Percentiles rank a stretch among this genome's conserved stretches.
These are phyloP conservation scores for Pogostemon cablin DNA, from an alignment of 257 asterid genomes.

Conservation along the genomic window DNA sequence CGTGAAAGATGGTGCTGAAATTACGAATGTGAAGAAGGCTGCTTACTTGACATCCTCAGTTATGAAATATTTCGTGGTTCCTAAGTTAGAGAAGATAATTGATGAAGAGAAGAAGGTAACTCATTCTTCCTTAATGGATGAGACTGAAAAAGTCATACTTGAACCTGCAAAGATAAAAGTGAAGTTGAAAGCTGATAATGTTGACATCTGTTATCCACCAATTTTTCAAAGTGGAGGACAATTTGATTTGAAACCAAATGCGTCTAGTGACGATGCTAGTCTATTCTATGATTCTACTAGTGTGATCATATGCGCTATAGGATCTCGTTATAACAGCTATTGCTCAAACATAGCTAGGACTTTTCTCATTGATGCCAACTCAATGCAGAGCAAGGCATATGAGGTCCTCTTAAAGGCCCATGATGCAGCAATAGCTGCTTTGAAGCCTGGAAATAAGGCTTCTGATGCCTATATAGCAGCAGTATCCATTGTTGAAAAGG, in stretches of 20 bases:
- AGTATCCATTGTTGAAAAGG: slow-evolving; percentile 47
- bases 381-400: slow-evolving; percentile 55
- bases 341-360: slow-evolving; percentile 68
- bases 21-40: slow-evolving; percentile 53
- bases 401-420: slow-evolving; percentile 63
- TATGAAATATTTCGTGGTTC: slow-evolving; percentile 59
- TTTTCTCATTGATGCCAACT: slow-evolving; percentile 50
- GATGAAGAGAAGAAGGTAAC: slow-evolving; percentile 65
- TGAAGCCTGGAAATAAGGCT: slow-evolving; percentile 53
- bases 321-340: no score
- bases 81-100: slow-evolving; percentile 52
- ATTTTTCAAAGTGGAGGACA: no score
- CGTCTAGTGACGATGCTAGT: slow-evolving; percentile 46
- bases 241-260: no score
- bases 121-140: slow-evolving; percentile 59
- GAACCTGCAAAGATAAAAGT: slow-evolving; percentile 52
- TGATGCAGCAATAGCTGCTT: slow-evolving; percentile 55
- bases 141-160: slow-evolving; percentile 61
- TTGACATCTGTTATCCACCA: no score
- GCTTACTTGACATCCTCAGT: slow-evolving; percentile 53
- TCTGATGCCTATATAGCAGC: slow-evolving; percentile 51
- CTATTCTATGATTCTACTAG: slow-evolving; percentile 49
- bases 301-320: slow-evolving; percentile 40
- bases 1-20: slow-evolving; percentile 53
- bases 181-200: no score